Percentiles rank a stretch among this genome's conserved stretches.
These are phyloP conservation scores for Nitzschia sp. DNA, from an alignment of 108 stramenopile genomes.

Conservation along the genomic window DNA sequence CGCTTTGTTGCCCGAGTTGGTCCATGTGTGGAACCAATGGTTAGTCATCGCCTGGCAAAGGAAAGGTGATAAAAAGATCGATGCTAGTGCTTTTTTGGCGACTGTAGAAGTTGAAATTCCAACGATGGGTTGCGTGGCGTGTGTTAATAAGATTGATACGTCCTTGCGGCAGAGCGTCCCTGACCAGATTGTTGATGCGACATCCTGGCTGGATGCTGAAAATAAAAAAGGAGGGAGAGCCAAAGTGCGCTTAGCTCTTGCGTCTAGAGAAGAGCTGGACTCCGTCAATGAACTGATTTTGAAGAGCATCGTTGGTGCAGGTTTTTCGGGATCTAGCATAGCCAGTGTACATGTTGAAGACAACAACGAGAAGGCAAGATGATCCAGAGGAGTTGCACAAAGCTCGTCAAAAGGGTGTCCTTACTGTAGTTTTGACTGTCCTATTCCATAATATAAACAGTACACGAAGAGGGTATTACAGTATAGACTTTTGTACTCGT, in stretches of 20 bases:
- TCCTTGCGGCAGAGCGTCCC: conserved; percentile 48
- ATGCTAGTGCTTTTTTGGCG: neutral
- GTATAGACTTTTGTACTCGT: too few species aligned
- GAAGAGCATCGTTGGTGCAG: conserved; percentile 38
- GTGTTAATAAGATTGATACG: conserved; percentile 75
- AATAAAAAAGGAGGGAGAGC: conserved; percentile 49
- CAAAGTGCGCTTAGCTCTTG: conserved; percentile 21
- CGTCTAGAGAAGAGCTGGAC: conserved; percentile 34
- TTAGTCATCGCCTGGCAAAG: neutral
- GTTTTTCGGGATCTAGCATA: conserved; percentile 19
- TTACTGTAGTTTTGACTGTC: too few species aligned
- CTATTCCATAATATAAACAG: too few species aligned
- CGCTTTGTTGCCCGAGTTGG: conserved; percentile 70
- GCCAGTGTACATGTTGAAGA: neutral
- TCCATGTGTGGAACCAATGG: conserved; percentile 50
- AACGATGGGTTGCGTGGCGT: conserved; percentile 88
- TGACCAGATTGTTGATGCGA: conserved; percentile 33
- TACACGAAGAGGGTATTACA: too few species aligned
- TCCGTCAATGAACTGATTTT: conserved; percentile 25
- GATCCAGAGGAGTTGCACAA: too few species aligned
- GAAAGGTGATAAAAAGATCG: neutral
- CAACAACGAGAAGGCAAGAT: too few species aligned
- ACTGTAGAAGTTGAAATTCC: conserved; percentile 59
- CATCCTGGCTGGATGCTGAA: conserved; percentile 55
- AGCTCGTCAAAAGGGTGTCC: too few species aligned